Percentiles rank a stretch among this genome's conserved stretches.
Evolutionary conservation across 441 rosid species (phyloP).

Genomic region (Breynia disticha): DNA sequence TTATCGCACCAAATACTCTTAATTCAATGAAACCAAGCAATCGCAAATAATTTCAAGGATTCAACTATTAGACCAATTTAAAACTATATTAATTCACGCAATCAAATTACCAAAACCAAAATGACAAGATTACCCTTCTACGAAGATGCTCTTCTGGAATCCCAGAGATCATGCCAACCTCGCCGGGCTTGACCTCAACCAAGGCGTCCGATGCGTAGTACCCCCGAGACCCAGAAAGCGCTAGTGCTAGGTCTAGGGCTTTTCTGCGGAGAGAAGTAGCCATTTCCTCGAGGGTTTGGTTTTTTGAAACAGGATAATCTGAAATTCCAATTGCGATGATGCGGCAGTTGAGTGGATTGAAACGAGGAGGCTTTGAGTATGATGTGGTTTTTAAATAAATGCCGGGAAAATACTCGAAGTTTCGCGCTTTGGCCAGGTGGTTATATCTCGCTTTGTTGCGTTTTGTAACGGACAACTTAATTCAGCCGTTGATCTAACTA

Average conservation of each 20-base stretch:
- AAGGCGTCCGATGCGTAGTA: conserved; percentile 42
- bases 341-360: neutral
- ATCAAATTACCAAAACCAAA: no score
- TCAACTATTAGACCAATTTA: no score
- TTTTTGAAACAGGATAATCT: neutral
- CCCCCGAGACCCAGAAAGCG: conserved; percentile 13
- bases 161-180: conserved; percentile 74
- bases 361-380: neutral
- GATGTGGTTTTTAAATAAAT: neutral
- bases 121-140: conserved; percentile 33
- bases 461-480: no score
- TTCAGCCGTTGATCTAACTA: no score
- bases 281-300: conserved; percentile 11
- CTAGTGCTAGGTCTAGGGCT: conserved; percentile 12
- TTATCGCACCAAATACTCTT: no score
- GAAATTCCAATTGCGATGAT: neutral
- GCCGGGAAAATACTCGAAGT: conserved; percentile 15
- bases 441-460: neutral
- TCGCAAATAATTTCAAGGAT: no score
- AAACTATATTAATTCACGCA: no score
- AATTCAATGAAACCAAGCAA: no score
- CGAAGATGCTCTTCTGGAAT: conserved; percentile 77
- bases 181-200: conserved; percentile 63
- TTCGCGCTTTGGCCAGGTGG: conserved; percentile 6
- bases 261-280: conserved; percentile 19